phyloP scores from a whole-genome alignment of 1,139 yeast genomes.

The Lodderomyces metapsilosis region DNA sequence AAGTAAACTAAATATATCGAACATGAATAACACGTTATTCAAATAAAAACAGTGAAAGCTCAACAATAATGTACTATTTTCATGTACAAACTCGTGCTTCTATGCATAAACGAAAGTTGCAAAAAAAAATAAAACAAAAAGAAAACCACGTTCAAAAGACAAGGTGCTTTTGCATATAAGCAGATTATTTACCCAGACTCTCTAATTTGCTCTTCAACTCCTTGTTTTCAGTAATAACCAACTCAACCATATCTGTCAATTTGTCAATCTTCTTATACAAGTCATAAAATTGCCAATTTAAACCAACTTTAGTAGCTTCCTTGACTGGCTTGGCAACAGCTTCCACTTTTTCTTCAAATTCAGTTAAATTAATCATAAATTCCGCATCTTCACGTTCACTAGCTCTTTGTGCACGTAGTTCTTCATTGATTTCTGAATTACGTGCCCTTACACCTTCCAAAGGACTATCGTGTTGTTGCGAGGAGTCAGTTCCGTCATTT shows the following conservation, averaged over 20 bases:
- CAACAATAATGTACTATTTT: too few species aligned
- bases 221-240: constrained; percentile 43
- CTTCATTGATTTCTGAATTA: constrained; percentile 34
- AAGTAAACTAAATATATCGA: too few species aligned
- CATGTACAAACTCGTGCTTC: too few species aligned
- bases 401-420: constrained; percentile 49
- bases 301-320: constrained; percentile 53
- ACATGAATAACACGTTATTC: too few species aligned
- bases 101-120: too few species aligned
- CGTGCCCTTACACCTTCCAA: constrained; percentile 30
- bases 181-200: too few species aligned
- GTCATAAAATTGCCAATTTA: constrained; percentile 66
- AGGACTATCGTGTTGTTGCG: constrained; percentile 24
- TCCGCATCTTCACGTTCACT: constrained; percentile 77
- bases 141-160: too few species aligned
- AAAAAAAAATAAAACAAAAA: background rate
- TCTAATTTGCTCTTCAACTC: constrained; percentile 24
- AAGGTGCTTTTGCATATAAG: too few species aligned
- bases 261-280: constrained; percentile 50
- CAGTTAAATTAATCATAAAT: constrained; percentile 48
- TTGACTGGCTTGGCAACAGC: constrained; percentile 55
- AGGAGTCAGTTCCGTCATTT: constrained; percentile 15
- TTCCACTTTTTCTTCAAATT: constrained; percentile 51
- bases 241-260: constrained; percentile 41
- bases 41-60: too few species aligned